Base-by-base conservation (phyloP, 768 basidiomycete species). In the Guyanaporus albipodus region DNA sequence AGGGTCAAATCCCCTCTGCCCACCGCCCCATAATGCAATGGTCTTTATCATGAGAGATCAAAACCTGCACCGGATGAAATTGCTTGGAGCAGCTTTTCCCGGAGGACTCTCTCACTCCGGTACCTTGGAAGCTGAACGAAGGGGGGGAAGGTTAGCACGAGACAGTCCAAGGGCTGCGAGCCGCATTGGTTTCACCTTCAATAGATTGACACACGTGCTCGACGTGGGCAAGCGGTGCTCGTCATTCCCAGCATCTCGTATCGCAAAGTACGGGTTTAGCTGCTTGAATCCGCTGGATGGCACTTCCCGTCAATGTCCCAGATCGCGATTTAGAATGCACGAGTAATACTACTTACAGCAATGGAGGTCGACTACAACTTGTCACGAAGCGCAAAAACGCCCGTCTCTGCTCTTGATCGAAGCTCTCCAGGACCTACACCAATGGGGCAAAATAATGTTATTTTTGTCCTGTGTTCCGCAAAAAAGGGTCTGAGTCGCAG, bases 11-110 rank as follows among this genome's bases (percentile, higher is more conserved):
- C 18, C n/a, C 19, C 33, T 42, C 18, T 45, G 21, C 8, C 7
- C 7, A 11, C 27, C 27, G 27, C 15, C 14, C 9, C 12, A 10
- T 21, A 17, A 11, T 34, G 34, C 27, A 10, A 19, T 22, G n/a
- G 4, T 12, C 22, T 26, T 18, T 23, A 17, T 62, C 44, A 96
- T 9, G 93, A 96, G 40, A 97, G 72, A 69, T 97, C 94, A 52
- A 98, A 98, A 2, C 94, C 94, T 4, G 92, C 90, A 33, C 84
- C 85, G 0, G 91, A 82, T 35, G 76, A 85, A 59, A 98, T 90
- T 1, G 92, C 90, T 58, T 91, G 86, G 6, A 94, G 59, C 23
- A 97, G 70, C 66, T 96, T 97, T 39, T 78, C 70, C 9, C 79
- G 73, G 19, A 98, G 71, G 3, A 78, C 72, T 18, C 67, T 65